Percentiles rank a stretch among this genome's conserved stretches.
Conservation (phyloP, 306 rosid genomes). For the Castanea crenata region DNA sequence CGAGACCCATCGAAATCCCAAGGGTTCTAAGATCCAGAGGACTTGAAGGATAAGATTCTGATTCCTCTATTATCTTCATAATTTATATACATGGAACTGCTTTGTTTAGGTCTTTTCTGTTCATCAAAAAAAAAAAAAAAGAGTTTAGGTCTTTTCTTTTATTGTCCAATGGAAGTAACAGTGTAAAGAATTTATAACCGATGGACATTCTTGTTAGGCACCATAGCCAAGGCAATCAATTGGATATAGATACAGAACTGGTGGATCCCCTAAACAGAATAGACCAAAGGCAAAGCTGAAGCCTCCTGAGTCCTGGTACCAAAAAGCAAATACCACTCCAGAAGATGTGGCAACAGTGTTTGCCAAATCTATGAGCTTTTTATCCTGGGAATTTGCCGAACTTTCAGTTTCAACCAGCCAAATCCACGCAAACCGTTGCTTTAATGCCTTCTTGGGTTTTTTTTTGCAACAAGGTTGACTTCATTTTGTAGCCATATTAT, state of each 20-base stretch:
- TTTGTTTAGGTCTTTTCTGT: constrained; percentile 7
- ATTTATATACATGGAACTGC: neutral
- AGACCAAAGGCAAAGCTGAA: neutral
- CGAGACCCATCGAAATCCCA: constrained; percentile 29
- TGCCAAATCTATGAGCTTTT: constrained; percentile 9
- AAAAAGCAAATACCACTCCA: too few relatives aligned
- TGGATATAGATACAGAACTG: neutral
- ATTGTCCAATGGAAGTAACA: constrained; percentile 22
- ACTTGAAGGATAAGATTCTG: constrained; percentile 15
- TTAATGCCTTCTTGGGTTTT: neutral
- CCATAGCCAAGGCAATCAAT: neutral
- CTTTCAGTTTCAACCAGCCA: constrained; percentile 22
- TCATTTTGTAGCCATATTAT: too few relatives aligned
- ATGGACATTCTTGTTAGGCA: constrained; percentile 7
- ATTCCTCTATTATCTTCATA: neutral
- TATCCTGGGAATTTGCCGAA: neutral
- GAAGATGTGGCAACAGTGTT: neutral
- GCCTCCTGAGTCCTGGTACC: too few relatives aligned
- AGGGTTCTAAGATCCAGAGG: neutral
- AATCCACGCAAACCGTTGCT: constrained; percentile 28
- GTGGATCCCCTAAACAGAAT: constrained; percentile 19
- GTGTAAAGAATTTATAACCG: neutral
- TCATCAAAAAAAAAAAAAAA: neutral
- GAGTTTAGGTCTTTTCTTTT: neutral
- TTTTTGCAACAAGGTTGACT: neutral